Conservation (phyloP, 2,329 filamentous ascomycete genomes). For the Ceratocystis destructans region DNA sequence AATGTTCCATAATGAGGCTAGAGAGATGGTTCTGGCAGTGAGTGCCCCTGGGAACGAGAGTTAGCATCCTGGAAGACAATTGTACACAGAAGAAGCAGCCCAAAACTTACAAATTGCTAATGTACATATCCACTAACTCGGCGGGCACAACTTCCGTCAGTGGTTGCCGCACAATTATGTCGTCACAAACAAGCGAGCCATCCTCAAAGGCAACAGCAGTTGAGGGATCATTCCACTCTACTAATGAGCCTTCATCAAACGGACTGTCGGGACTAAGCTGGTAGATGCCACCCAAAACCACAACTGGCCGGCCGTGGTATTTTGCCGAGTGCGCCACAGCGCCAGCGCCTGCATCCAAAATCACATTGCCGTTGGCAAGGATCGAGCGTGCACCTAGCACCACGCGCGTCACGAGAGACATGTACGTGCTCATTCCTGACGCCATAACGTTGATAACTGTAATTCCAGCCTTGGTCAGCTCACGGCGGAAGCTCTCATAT, state of each 20-base stretch:
- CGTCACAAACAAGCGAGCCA: slow-evolving; percentile 60
- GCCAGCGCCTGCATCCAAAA: slow-evolving; percentile 71
- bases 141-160: slow-evolving; percentile 71
- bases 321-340: slow-evolving; percentile 75
- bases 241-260: slow-evolving; percentile 64
- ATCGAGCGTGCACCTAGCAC: slow-evolving; percentile 79
- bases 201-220: slow-evolving; percentile 66
- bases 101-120: slow-evolving; percentile 55
- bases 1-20: slow-evolving; percentile 60
- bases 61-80: not conserved
- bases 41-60: slow-evolving; percentile 36
- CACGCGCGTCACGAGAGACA: slow-evolving; percentile 91
- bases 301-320: slow-evolving; percentile 67
- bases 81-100: slow-evolving; percentile 7
- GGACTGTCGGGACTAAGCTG: slow-evolving; percentile 85
- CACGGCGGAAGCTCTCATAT: slow-evolving; percentile 54
- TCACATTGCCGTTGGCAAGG: slow-evolving; percentile 72
- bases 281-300: slow-evolving; percentile 83
- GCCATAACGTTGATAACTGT: slow-evolving; percentile 75
- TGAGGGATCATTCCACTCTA: slow-evolving; percentile 75
- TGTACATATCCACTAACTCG: slow-evolving; percentile 64
- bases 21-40: slow-evolving; percentile 61
- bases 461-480: slow-evolving; percentile 63
- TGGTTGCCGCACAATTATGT: slow-evolving; percentile 59
- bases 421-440: slow-evolving; percentile 77